Percentiles rank a stretch among this genome's conserved stretches.
These are phyloP conservation scores for Abrus pulchellus DNA, from an alignment of 306 rosid species.

Conservation along the genomic window DNA sequence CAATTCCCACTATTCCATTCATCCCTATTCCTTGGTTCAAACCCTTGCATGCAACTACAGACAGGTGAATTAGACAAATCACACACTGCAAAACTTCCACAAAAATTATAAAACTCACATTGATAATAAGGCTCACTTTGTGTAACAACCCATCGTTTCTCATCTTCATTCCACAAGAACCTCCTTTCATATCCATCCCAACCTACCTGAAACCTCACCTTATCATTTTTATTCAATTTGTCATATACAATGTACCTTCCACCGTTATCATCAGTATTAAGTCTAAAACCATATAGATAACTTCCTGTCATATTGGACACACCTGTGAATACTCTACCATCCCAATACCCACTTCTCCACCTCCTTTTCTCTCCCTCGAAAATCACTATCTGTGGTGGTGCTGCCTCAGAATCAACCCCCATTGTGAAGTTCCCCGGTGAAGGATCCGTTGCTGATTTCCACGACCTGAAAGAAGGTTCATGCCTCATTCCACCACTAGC, in stretches of 20 bases:
- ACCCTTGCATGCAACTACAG: constrained; percentile 64
- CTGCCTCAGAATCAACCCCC: constrained; percentile 62
- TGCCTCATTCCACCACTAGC: constrained; percentile 39
- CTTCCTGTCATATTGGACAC: constrained; percentile 55
- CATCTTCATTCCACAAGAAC: constrained; percentile 44
- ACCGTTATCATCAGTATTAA: constrained; percentile 13
- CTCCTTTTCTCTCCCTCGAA: constrained; percentile 60
- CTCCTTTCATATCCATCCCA: constrained; percentile 69
- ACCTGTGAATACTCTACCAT: constrained; percentile 59
- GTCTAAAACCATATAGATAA: constrained; percentile 54
- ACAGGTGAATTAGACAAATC: not conserved
- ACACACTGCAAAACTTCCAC: constrained; percentile 70
- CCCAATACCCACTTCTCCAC: constrained; percentile 87
- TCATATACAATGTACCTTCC: constrained; percentile 43
- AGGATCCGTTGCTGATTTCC: constrained; percentile 71
- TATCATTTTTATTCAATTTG: not conserved
- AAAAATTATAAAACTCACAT: constrained; percentile 66
- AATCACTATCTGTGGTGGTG: constrained; percentile 65
- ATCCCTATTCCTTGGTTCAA: constrained; percentile 40
- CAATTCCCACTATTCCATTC: constrained; percentile 54
- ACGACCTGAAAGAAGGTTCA: constrained; percentile 54
- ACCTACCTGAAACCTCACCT: constrained; percentile 59
- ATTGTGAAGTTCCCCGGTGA: constrained; percentile 59
- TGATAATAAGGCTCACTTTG: constrained; percentile 53
- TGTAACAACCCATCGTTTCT: constrained; percentile 46